These are phyloP conservation scores for Coniophora puteana DNA, from an alignment of 1,284 basidiomycete genomes.

Conservation along the genomic window DNA sequence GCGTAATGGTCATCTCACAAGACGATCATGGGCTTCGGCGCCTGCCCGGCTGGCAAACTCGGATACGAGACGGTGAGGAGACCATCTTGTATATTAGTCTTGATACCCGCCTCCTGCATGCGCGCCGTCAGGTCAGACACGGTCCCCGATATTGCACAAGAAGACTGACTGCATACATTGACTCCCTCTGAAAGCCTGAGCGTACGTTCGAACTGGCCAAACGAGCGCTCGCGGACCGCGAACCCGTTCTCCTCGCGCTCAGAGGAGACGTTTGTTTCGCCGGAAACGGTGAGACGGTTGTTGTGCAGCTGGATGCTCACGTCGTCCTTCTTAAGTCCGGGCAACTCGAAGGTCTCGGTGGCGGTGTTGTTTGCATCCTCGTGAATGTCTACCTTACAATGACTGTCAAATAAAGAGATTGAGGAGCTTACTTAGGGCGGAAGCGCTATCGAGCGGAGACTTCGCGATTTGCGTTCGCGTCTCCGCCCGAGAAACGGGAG, in stretches of 20 bases:
- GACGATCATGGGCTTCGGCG: no score
- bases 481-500: slow-evolving; percentile 26
- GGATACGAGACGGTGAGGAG: slow-evolving; percentile 44
- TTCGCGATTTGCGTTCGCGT: no score
- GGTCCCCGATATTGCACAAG: not conserved
- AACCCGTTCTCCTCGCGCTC: slow-evolving; percentile 35
- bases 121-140: slow-evolving; percentile 10
- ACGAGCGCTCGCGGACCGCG: slow-evolving; percentile 47
- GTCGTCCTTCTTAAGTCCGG: slow-evolving; percentile 53
- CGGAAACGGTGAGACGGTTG: slow-evolving; percentile 51
- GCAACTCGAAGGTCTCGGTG: slow-evolving; percentile 67
- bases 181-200: slow-evolving; percentile 55
- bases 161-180: slow-evolving; percentile 38
- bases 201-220: slow-evolving; percentile 47
- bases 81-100: slow-evolving; percentile 46
- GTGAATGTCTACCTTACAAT: no score
- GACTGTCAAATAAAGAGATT: no score
- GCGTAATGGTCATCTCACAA: no score
- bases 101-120: slow-evolving; percentile 42
- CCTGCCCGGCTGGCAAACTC: slow-evolving; percentile 39
- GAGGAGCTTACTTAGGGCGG: no score
- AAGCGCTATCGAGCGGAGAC: no score
- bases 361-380: no score
- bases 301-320: slow-evolving; percentile 53
- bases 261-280: no score